Evolutionary conservation across 257 asterid species (phyloP), one percentile per base, ranked within the genome.

Genomic region (Fraxinus americana): DNA sequence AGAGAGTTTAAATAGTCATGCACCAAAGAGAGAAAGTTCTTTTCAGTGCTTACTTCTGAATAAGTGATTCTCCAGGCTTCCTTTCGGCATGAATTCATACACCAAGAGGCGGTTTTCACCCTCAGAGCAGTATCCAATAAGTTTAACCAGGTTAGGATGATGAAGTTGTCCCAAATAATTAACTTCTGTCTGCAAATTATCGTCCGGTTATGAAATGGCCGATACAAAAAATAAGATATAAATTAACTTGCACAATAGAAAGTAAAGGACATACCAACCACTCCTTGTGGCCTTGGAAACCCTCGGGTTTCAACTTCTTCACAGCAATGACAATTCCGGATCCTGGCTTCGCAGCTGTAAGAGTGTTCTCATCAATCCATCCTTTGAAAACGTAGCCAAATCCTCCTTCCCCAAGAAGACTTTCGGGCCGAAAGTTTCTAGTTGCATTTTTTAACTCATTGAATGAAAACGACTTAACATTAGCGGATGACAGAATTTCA

Each of bases 381-480:
- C 96, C 96, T 75, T 87, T 87, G 59, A 83, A 91, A 36, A 91
- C 96, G 75, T 73, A 88, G 32, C 96, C 97, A 61, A 91, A 91
- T 80, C 92, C 93, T 16, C 97, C 96, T 80, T 87, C 97, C 19
- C 94, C 97, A 7, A 92, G 89, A 74, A 91, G 89, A 80, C 91
- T 87, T 69, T 91, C 97, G 11, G 90, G 83, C 41, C 90, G 79
- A 74, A 91, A 92, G 66, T 89, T 89, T 71, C 90, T 81, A 0
- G 97, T 92, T n/a, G 96, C 92, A 67, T 81, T 91, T 82, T 75
- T 92, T 30, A 92, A 77, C 75, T 91, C 97, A 25, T 79, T 87
- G 72, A 89, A 89, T 7, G 88, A 70, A 77, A 90, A 92, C 65
- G 94, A 48, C 80, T 90, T 90, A 16, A 84, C 90, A 54, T 88